phyloP scores from a whole-genome alignment of 805 yeast genomes.

The Jamesozyma spencerorum region DNA sequence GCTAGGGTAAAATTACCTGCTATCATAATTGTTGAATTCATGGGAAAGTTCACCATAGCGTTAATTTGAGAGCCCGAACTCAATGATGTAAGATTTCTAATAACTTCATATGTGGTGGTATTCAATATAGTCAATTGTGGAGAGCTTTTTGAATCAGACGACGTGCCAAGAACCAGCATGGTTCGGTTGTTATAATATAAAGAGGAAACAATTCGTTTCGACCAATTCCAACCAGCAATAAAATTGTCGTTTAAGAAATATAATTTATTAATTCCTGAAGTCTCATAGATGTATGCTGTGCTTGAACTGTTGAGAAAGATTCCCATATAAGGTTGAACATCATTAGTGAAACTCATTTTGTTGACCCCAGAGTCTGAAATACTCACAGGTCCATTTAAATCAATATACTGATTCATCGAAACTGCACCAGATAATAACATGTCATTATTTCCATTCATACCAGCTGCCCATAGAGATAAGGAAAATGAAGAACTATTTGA shows the following conservation, averaged over 20 bases:
- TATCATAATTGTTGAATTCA: conserved; percentile 37
- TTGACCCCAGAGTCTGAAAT: conserved; percentile 4
- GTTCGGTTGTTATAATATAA: conserved; percentile 22
- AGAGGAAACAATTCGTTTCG: conserved; percentile 16
- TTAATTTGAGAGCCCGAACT: conserved; percentile 34
- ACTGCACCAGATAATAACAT: conserved; percentile 30
- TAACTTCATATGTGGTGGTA: conserved; percentile 38
- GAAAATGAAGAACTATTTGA: conserved; percentile 21
- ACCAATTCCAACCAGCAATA: conserved; percentile 11
- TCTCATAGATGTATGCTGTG: conserved; percentile 50
- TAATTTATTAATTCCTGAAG: conserved; percentile 8
- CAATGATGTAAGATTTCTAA: conserved; percentile 30
- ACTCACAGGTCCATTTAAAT: conserved; percentile 15
- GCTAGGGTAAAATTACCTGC: conserved; percentile 70
- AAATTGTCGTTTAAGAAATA: conserved; percentile 6
- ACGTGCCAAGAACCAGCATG: conserved; percentile 16
- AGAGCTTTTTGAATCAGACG: neutral
- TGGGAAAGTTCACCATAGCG: conserved; percentile 35
- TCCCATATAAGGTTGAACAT: conserved; percentile 27
- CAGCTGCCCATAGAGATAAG: conserved; percentile 20
- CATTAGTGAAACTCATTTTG: neutral
- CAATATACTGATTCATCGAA: conserved; percentile 9
- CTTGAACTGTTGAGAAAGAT: conserved; percentile 38
- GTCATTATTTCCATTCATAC: conserved; percentile 23
- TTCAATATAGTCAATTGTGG: conserved; percentile 21